These are phyloP conservation scores for Inga laurina DNA, from an alignment of 306 rosid species.

Conservation along the genomic window DNA sequence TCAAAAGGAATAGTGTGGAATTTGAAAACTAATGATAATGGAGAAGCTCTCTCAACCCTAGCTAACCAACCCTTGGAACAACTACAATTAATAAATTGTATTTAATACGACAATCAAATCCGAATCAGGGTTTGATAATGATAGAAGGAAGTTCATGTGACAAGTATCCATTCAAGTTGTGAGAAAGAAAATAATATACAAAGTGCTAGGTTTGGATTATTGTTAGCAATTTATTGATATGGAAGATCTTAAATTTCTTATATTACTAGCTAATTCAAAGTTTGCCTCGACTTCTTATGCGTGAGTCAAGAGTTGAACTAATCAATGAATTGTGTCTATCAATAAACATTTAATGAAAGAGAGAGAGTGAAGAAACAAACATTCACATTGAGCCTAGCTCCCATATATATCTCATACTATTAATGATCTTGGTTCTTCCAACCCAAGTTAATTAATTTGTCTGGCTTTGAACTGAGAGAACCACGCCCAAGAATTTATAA, in stretches of 20 bases:
- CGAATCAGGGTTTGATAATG: not conserved
- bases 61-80: not conserved
- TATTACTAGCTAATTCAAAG: constrained; percentile 12
- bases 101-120: constrained; percentile 3
- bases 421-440: not conserved
- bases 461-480: not conserved
- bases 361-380: constrained; percentile 25
- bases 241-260: not conserved
- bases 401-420: not conserved
- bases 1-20: not conserved
- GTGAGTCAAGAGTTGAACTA: constrained; percentile 24
- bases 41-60: not conserved
- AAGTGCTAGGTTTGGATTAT: not conserved
- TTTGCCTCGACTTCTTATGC: constrained; percentile 2
- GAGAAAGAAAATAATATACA: not conserved
- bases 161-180: constrained; percentile 21
- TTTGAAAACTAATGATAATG: not conserved
- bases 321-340: constrained; percentile 36
- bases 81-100: not conserved
- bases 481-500: not conserved
- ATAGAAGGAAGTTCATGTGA: constrained; percentile 27
- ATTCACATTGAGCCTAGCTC: constrained; percentile 32
- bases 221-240: constrained; percentile 18
- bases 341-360: not conserved
- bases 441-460: not conserved